Conservation (phyloP, 371 early-diverging fungal genomes). For the Apophysomyces ossiformis region DNA sequence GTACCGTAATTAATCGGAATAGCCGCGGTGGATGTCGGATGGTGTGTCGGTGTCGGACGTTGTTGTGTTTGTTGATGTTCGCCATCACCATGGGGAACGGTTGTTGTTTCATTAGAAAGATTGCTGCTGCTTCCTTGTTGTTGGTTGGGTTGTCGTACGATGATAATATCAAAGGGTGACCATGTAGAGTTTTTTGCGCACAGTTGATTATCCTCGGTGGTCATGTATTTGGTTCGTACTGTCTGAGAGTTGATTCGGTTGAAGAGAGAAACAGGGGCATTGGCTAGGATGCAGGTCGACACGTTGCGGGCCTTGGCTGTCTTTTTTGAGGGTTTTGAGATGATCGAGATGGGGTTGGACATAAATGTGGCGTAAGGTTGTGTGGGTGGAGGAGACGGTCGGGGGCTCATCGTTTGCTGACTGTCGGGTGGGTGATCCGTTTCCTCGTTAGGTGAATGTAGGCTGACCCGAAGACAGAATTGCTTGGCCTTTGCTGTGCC, state of each 20-base stretch:
- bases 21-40: conserved; percentile 12
- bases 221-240: conserved; percentile 82
- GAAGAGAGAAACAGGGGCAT: conserved; percentile 71
- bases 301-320: conserved; percentile 79
- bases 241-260: conserved; percentile 89
- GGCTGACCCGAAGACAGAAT: conserved; percentile 69
- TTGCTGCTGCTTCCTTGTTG: conserved; percentile 25
- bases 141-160: conserved; percentile 51
- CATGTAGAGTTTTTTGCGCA: conserved; percentile 78
- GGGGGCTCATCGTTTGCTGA: conserved; percentile 10
- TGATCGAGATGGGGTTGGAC: conserved; percentile 76
- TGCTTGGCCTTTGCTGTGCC: conserved; percentile 80
- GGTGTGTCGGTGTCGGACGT: conserved; percentile 18
- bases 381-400: conserved; percentile 19
- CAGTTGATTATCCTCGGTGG: conserved; percentile 58
- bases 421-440: conserved; percentile 12
- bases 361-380: conserved; percentile 62
- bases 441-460: conserved; percentile 37
- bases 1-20: conserved; percentile 76
- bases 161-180: conserved; percentile 75
- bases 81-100: too few species aligned
- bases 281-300: conserved; percentile 72
- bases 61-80: conserved; percentile 11
- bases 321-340: conserved; percentile 89
- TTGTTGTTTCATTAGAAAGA: too few species aligned